Percentiles rank a stretch among this genome's conserved stretches.
These are phyloP conservation scores for Macrolepiota albuminosa DNA, from an alignment of 768 basidiomycete species.

Conservation along the genomic window DNA sequence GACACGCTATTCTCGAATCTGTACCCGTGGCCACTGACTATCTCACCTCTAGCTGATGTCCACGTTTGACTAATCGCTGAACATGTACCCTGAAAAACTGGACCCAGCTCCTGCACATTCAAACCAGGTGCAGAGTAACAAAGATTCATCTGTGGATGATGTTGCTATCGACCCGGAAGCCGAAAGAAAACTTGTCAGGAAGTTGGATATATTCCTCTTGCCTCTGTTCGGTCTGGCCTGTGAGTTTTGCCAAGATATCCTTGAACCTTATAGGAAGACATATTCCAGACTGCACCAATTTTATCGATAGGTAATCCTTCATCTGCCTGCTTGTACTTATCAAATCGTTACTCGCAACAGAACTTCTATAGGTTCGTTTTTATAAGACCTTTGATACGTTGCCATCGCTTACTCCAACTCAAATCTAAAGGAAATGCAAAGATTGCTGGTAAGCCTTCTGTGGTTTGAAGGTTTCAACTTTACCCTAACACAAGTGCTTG, in stretches of 20 bases:
- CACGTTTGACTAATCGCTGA: too few species aligned
- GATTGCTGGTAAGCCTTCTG: slow-evolving; percentile 13
- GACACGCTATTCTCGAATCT: neutral
- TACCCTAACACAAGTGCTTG: neutral
- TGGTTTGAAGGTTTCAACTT: neutral
- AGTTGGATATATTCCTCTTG: slow-evolving; percentile 29
- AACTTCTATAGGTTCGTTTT: slow-evolving; percentile 18
- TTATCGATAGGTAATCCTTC: slow-evolving; percentile 15
- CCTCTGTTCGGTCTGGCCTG: slow-evolving; percentile 25
- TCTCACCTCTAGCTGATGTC: neutral
- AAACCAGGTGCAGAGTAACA: neutral
- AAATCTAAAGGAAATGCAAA: slow-evolving; percentile 18
- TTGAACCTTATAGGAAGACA: neutral
- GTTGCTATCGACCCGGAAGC: slow-evolving; percentile 19
- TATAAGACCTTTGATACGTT: neutral
- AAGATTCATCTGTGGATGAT: neutral
- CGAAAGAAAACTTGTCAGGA: slow-evolving; percentile 31
- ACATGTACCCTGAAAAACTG: slow-evolving; percentile 2
- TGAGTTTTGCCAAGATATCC: slow-evolving; percentile 1
- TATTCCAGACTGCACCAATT: slow-evolving; percentile 19
- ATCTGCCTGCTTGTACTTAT: neutral
- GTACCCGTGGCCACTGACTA: neutral
- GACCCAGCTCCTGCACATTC: neutral
- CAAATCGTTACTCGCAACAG: neutral
- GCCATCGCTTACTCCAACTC: neutral